Evolutionary conservation across 257 asterid species (phyloP), one percentile per base, ranked within the genome.

Genomic region (Gardenia jasminoides): DNA sequence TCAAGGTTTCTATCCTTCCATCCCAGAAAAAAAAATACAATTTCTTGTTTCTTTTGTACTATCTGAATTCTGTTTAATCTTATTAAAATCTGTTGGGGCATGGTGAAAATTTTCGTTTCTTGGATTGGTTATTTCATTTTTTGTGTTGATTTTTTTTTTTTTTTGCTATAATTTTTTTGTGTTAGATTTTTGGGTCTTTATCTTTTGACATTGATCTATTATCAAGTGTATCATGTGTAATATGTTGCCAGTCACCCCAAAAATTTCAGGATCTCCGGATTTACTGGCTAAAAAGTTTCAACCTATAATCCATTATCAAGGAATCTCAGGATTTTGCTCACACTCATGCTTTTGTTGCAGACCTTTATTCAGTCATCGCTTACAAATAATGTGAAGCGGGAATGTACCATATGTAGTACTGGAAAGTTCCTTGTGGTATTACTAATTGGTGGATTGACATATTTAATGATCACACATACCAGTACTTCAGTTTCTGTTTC

Each of bases 371-470:
- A 91, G 78, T 87, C 84, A 80, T 46, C 89, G 48, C 72, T 85
- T 74, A 87, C 87, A 47, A 85, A 85, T 80, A 86, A 86, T 54
- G 79, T 84, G 64, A 87, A 84, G 79, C 91, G 84, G n/a, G 89
- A 83, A 67, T 85, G 91, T 80, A 47, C 70, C 78, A 88, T 84
- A 82, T 94, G 95, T 86, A 94, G 97, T 84, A 91, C 92, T 1
- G 97, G 97, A 76, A 92, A 84, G 88, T 88, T 94, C 89, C 96
- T 96, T 75, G 80, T 88, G 78, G 80, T 96, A 77, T 78, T 91
- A 86, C 78, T 96, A 93, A 74, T 96, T 71, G 85, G 88, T 69
- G 99, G 99, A 70, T 79, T 93, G 70, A 81, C 88, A 43, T 96
- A 87, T 88, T 82, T 96, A 66, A 66, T 85, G 87, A 84, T 96